Percentiles rank a stretch among this genome's conserved stretches.
Conservation (phyloP, 352 stramenopile genomes). For the Phytophthora uliginosa region DNA sequence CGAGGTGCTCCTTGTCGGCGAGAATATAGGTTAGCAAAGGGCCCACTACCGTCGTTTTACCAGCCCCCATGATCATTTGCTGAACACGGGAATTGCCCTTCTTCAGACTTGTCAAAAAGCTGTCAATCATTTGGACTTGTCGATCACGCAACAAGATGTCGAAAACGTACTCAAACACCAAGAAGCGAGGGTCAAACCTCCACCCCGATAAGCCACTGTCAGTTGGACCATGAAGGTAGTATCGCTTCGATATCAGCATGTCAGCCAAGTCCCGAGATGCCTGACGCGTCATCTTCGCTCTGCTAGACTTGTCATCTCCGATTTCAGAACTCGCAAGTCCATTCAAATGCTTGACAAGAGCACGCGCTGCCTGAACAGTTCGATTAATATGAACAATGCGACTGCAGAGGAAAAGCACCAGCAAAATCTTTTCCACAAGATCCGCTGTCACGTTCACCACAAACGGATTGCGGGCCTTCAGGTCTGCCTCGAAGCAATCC, state of each 20-base stretch:
- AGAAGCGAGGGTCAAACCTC: slow-evolving; percentile 97
- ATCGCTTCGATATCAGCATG: slow-evolving; percentile 77
- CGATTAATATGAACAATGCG: slow-evolving; percentile 89
- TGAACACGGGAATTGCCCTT: slow-evolving; percentile 87
- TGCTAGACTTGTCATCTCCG: slow-evolving; percentile 35
- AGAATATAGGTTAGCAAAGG: slow-evolving; percentile 99
- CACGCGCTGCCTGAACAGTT: slow-evolving; percentile 63
- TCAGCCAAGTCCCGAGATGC: slow-evolving; percentile 86
- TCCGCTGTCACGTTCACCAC: slow-evolving; percentile 34
- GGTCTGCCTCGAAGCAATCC: slow-evolving; percentile 63
- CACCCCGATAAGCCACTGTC: slow-evolving; percentile 49
- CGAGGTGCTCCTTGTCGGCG: slow-evolving; percentile 95
- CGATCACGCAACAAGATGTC: slow-evolving; percentile 97
- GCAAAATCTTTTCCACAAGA: slow-evolving; percentile 63
- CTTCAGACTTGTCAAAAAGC: slow-evolving; percentile 94
- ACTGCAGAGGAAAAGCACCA: slow-evolving; percentile 78
- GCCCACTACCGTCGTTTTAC: slow-evolving; percentile 99
- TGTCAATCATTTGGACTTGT: slow-evolving; percentile 99
- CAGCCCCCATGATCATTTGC: slow-evolving; percentile 99
- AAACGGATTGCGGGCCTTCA: slow-evolving; percentile 81
- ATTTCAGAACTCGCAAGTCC: slow-evolving; percentile 7
- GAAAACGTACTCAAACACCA: slow-evolving; percentile 99
- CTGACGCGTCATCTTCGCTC: slow-evolving; percentile 79
- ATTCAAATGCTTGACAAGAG: slow-evolving; percentile 36
- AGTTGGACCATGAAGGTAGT: slow-evolving; percentile 58